Percentiles rank a stretch among this genome's conserved stretches.
These are phyloP conservation scores for Xylariales sp. DNA, from an alignment of 2,329 filamentous ascomycete species.

Conservation along the genomic window DNA sequence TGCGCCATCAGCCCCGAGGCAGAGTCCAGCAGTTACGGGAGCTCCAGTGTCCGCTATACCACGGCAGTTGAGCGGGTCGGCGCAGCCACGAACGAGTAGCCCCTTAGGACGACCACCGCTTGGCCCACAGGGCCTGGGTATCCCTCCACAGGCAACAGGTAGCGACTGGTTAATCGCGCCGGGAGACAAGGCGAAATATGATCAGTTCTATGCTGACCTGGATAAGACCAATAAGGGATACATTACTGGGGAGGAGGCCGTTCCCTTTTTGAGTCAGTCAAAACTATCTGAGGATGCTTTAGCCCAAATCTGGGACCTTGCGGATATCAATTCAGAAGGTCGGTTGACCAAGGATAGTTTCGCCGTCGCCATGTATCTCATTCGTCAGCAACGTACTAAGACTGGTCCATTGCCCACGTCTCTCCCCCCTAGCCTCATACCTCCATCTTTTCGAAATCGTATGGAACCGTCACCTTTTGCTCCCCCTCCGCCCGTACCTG, in stretches of 20 bases:
- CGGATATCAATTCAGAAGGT: slow-evolving; percentile 92
- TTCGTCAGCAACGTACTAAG: slow-evolving; percentile 85
- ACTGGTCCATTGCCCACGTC: slow-evolving; percentile 77
- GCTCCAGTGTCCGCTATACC: slow-evolving; percentile 76
- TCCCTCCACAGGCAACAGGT: slow-evolving; percentile 53
- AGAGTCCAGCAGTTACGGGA: slow-evolving; percentile 64
- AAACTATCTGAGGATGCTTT: slow-evolving; percentile 87
- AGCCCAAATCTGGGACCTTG: slow-evolving; percentile 96
- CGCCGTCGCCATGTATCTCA: slow-evolving; percentile 96
- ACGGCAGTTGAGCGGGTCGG: slow-evolving; percentile 81
- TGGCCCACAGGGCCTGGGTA: slow-evolving; percentile 56
- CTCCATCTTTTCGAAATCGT: slow-evolving; percentile 82
- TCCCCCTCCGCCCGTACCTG: slow-evolving; percentile 44
- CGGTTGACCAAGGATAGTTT: slow-evolving; percentile 90
- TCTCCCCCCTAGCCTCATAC: slow-evolving; percentile 84
- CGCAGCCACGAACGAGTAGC: slow-evolving; percentile 71
- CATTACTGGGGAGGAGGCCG: slow-evolving; percentile 94
- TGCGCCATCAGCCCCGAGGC: slow-evolving; percentile 57
- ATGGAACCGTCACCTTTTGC: slow-evolving; percentile 65
- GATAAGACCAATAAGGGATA: slow-evolving; percentile 84
- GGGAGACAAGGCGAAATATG: slow-evolving; percentile 87
- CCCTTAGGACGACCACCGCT: slow-evolving; percentile 65
- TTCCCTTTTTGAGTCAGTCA: slow-evolving; percentile 93
- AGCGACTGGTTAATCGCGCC: slow-evolving; percentile 85
- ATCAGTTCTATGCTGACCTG: slow-evolving; percentile 84